A percentile compares a stretch with the other conserved stretches of the same genome.
Evolutionary conservation across 164 flowering plant genomes (phyloP).

Genomic region (Vitis amurensis): DNA sequence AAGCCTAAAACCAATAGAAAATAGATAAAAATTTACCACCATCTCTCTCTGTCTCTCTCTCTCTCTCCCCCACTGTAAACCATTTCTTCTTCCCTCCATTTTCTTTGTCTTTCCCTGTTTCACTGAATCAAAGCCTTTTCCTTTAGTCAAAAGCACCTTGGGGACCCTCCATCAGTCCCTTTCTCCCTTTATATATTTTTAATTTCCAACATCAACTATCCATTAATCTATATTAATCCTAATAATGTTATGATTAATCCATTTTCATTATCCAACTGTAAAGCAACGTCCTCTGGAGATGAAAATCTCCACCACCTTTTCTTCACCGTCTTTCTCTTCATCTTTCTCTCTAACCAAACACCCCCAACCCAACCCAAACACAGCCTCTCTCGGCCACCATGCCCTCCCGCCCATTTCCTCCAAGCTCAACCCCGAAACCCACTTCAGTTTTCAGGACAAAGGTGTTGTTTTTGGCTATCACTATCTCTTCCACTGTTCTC

Average conservation of each 20-base stretch:
- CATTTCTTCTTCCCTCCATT: slow-evolving; percentile 18
- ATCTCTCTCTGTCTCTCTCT: neutral
- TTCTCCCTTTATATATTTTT: slow-evolving; percentile 1
- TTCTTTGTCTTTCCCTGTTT: neutral
- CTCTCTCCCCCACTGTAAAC: neutral
- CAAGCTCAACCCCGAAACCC: slow-evolving; percentile 16
- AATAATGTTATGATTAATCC: neutral
- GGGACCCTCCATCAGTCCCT: slow-evolving; percentile 20
- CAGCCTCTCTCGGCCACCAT: slow-evolving; percentile 24
- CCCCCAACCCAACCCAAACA: neutral
- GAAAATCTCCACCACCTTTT: neutral
- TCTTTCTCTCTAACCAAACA: slow-evolving; percentile 1
- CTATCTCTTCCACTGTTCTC: slow-evolving; percentile 52
- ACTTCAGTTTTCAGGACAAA: slow-evolving; percentile 28
- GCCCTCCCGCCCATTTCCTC: slow-evolving; percentile 67
- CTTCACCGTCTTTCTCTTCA: neutral
- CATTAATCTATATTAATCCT: neutral
- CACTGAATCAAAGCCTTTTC: slow-evolving; percentile 10
- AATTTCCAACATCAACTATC: slow-evolving; percentile 9
- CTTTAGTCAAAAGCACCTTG: slow-evolving; percentile 40
- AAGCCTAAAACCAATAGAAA: too few species aligned
- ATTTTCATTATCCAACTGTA: slow-evolving; percentile 40
- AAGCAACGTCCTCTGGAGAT: slow-evolving; percentile 23
- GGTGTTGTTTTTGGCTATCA: slow-evolving; percentile 52
- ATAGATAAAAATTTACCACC: too few species aligned